Evolutionary conservation across 2,329 filamentous ascomycete genomes (phyloP).

Genomic region (Monosporascus sp.): DNA sequence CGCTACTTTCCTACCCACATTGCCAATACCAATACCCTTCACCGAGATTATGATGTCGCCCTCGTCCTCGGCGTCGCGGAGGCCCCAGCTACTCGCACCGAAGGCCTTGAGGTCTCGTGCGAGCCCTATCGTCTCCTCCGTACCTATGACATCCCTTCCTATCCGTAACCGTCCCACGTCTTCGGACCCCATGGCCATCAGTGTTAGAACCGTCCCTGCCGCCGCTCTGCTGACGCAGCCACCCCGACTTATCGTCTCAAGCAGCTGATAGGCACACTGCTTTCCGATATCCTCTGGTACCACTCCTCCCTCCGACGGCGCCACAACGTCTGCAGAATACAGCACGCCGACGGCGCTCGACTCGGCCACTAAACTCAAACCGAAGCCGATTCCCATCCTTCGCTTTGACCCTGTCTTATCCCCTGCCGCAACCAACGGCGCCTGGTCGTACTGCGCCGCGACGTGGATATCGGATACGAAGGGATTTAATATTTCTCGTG

Average conservation of each 20-base stretch:
- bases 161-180: slow-evolving; percentile 85
- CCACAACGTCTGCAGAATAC: slow-evolving; percentile 79
- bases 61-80: slow-evolving; percentile 66
- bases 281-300: slow-evolving; percentile 88
- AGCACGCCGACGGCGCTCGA: slow-evolving; percentile 74
- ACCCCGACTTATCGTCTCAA: slow-evolving; percentile 76
- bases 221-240: slow-evolving; percentile 74
- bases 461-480: slow-evolving; percentile 88
- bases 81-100: slow-evolving; percentile 84
- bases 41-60: slow-evolving; percentile 81
- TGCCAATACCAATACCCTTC: slow-evolving; percentile 89
- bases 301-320: slow-evolving; percentile 71
- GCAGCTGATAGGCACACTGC: slow-evolving; percentile 79
- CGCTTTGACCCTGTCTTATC: slow-evolving; percentile 52
- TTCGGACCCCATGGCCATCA: slow-evolving; percentile 98
- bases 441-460: slow-evolving; percentile 70
- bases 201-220: slow-evolving; percentile 67
- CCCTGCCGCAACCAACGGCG: slow-evolving; percentile 47
- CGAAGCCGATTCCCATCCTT: slow-evolving; percentile 83
- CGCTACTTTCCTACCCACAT: slow-evolving; percentile 85
- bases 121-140: slow-evolving; percentile 72
- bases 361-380: slow-evolving; percentile 84
- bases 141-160: slow-evolving; percentile 74
- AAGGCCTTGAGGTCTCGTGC: slow-evolving; percentile 85
- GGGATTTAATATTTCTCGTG: slow-evolving; percentile 79